Conservation (phyloP, 805 yeast species). For the Ogataea sp. region DNA sequence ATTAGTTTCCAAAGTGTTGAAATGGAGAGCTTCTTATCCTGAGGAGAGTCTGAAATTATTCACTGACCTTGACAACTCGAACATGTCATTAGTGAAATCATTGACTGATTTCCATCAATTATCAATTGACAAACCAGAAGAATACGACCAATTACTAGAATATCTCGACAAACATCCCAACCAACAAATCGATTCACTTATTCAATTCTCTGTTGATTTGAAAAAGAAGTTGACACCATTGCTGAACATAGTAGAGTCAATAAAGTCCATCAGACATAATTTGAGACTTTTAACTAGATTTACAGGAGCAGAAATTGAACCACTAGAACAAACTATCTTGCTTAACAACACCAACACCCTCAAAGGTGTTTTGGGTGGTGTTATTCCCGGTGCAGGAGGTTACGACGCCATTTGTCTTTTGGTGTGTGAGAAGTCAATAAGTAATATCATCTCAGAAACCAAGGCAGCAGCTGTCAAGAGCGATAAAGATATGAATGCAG, state of each 20-base stretch:
- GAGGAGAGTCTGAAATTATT: conserved; percentile 47
- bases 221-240: conserved; percentile 16
- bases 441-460: conserved; percentile 16
- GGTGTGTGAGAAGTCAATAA: conserved; percentile 39
- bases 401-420: conserved; percentile 84
- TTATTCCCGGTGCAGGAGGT: conserved; percentile 99
- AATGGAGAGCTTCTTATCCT: conserved; percentile 55
- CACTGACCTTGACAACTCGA: conserved; percentile 46
- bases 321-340: conserved; percentile 61
- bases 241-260: conserved; percentile 29
- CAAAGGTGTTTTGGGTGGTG: conserved; percentile 86
- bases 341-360: conserved; percentile 49
- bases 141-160: conserved; percentile 26
- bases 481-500: neutral
- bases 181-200: conserved; percentile 4
- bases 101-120: conserved; percentile 33
- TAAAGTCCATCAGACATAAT: conserved; percentile 43
- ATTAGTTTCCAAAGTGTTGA: conserved; percentile 65
- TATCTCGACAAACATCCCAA: conserved; percentile 10
- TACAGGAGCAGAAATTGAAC: conserved; percentile 87
- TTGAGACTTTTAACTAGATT: conserved; percentile 53
- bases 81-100: conserved; percentile 44
- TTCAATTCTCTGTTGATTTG: conserved; percentile 1
- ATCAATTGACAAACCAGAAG: conserved; percentile 20
- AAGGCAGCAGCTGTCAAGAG: neutral